Evolutionary conservation across 768 basidiomycete genomes (phyloP).

Genomic region (Russula griseocarnosa): DNA sequence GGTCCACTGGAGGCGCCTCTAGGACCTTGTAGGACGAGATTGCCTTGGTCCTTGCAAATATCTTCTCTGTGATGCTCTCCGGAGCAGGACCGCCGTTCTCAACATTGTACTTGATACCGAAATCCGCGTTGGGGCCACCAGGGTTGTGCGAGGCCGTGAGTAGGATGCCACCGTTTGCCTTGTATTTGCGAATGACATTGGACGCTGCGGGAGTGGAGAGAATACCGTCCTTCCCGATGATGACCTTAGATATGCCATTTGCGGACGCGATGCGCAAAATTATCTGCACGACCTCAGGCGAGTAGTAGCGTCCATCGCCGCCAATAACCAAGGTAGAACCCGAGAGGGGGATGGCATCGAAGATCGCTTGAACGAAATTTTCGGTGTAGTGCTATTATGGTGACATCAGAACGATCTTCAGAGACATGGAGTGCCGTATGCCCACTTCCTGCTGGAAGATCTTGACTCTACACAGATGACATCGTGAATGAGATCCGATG

Average conservation of each 20-base stretch:
- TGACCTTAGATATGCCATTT: constrained; percentile 87
- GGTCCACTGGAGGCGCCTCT: constrained; percentile 71
- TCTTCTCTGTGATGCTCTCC: constrained; percentile 93
- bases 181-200: constrained; percentile 92
- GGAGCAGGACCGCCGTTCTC: constrained; percentile 97
- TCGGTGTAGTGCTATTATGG: constrained; percentile 82
- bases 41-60: constrained; percentile 86
- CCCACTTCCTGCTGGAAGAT: constrained; percentile 94
- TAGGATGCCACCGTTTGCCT: constrained; percentile 94
- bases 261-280: constrained; percentile 94
- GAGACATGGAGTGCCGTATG: constrained; percentile 1
- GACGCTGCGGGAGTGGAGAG: constrained; percentile 97
- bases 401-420: constrained; percentile 28
- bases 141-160: constrained; percentile 98
- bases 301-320: constrained; percentile 94
- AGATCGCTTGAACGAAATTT: constrained; percentile 95
- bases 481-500: constrained; percentile 13
- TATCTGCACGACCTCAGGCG: constrained; percentile 78
- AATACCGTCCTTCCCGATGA: constrained; percentile 87
- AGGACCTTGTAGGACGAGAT: constrained; percentile 83
- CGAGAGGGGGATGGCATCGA: constrained; percentile 79
- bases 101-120: constrained; percentile 99
- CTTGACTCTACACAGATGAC: constrained; percentile 65
- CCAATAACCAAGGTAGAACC: constrained; percentile 89
- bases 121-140: constrained; percentile 96